phyloP scores from a whole-genome alignment of 345 rosid species.

The Aquilaria malaccensis region DNA sequence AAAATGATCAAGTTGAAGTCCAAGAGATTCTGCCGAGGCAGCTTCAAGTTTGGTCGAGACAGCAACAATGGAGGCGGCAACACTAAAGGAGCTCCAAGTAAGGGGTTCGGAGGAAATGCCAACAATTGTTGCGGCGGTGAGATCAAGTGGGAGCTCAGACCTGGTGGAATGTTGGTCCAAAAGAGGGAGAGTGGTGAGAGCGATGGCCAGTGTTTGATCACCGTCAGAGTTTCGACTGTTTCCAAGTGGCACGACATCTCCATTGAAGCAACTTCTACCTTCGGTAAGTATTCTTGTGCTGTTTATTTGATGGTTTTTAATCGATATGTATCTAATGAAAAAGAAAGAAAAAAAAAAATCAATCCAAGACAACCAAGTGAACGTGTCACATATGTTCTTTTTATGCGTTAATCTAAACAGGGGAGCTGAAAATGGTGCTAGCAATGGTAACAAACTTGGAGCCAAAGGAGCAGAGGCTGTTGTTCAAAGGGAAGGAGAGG shows the following conservation, averaged over 20 bases:
- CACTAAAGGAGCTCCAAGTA: conserved; percentile 22
- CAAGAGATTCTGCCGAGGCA: conserved; percentile 53
- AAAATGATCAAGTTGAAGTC: conserved; percentile 65
- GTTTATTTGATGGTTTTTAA: too few relatives aligned
- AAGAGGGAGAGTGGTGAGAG: conserved; percentile 45
- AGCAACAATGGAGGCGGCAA: conserved; percentile 17
- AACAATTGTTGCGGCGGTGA: conserved; percentile 22
- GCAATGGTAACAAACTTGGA: conserved; percentile 62
- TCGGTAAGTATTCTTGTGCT: conserved; percentile 37
- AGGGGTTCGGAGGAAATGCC: conserved; percentile 21
- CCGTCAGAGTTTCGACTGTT: conserved; percentile 64
- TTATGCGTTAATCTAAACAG: conserved; percentile 26
- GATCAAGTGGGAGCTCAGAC: conserved; percentile 82
- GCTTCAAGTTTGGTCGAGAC: conserved; percentile 47
- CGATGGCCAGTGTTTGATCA: conserved; percentile 38
- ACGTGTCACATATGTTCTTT: too few relatives aligned
- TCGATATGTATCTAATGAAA: too few relatives aligned
- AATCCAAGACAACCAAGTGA: not conserved
- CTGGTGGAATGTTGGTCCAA: conserved; percentile 95
- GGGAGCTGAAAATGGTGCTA: conserved; percentile 77
- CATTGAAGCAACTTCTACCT: conserved; percentile 75
- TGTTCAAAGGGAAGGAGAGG: conserved; percentile 90
- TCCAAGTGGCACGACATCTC: conserved; percentile 64
- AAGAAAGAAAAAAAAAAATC: not conserved
- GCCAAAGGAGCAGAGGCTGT: conserved; percentile 72